Conservation (phyloP, 495 filamentous ascomycete species). For the Lasiosphaeria miniovina region DNA sequence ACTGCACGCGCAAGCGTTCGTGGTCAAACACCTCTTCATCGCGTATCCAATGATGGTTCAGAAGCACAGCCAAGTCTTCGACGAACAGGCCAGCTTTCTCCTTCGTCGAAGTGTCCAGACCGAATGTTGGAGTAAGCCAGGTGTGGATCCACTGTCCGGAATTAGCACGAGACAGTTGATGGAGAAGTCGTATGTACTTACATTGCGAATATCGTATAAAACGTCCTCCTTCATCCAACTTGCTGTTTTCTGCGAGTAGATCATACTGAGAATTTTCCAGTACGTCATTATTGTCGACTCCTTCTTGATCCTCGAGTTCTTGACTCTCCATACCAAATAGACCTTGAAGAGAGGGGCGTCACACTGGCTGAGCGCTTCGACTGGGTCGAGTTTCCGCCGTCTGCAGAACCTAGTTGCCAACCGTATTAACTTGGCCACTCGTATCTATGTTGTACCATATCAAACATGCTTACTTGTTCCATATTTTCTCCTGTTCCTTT, state of each 20-base stretch:
- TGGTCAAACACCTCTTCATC: conserved; percentile 11
- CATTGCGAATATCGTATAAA: background rate
- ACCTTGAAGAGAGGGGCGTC: too few relatives aligned
- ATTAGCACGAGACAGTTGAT: background rate
- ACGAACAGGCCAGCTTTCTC: background rate
- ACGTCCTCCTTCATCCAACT: background rate
- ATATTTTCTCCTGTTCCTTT: too few relatives aligned
- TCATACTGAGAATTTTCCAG: conserved; percentile 4
- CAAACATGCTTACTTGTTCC: too few relatives aligned
- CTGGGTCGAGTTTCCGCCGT: too few relatives aligned
- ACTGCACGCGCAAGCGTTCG: conserved; percentile 1
- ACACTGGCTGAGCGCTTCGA: too few relatives aligned
- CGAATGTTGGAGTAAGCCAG: background rate
- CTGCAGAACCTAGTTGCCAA: too few relatives aligned
- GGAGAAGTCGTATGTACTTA: background rate
- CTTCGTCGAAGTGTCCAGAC: conserved; percentile 1
- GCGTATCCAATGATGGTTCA: background rate
- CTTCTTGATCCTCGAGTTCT: too few relatives aligned
- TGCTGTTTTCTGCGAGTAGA: background rate
- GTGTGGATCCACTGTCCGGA: background rate
- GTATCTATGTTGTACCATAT: too few relatives aligned
- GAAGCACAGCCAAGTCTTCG: background rate
- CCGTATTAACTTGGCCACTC: too few relatives aligned
- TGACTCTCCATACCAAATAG: too few relatives aligned
- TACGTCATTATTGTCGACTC: too few relatives aligned